Evolutionary conservation across 2,329 filamentous ascomycete species (phyloP).

Genomic region (Pseudocercospora vitis): DNA sequence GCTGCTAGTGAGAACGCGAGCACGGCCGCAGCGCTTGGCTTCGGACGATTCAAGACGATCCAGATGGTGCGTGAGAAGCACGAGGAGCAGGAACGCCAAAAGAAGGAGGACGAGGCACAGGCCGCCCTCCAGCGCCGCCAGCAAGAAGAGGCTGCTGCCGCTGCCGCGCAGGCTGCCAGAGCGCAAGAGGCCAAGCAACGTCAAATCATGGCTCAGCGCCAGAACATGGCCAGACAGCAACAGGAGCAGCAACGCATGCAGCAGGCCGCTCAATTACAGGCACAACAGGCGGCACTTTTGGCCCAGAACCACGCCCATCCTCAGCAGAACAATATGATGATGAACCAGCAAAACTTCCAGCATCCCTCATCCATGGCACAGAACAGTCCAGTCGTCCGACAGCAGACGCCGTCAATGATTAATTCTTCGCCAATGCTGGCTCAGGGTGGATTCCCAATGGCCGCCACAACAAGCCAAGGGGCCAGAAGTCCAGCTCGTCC

Average conservation of each 20-base stretch:
- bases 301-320: conserved; percentile 40
- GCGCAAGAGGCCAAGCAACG: conserved; percentile 49
- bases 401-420: conserved; percentile 49
- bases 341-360: conserved; percentile 44
- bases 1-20: conserved; percentile 71
- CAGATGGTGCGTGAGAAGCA: conserved; percentile 68
- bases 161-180: conserved; percentile 43
- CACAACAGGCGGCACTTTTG: conserved; percentile 23
- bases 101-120: conserved; percentile 59
- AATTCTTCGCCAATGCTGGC: conserved; percentile 46
- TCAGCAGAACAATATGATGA: conserved; percentile 40
- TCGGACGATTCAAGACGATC: conserved; percentile 88
- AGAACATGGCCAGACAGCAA: conserved; percentile 25
- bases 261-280: conserved; percentile 27
- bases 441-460: conserved; percentile 49
- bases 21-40: conserved; percentile 70
- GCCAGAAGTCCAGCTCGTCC: conserved; percentile 65
- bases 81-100: conserved; percentile 58
- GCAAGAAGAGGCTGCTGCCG: conserved; percentile 50
- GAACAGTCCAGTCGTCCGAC: conserved; percentile 61
- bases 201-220: conserved; percentile 47
- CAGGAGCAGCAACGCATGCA: conserved; percentile 36
- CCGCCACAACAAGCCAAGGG: conserved; percentile 66
- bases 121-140: conserved; percentile 41
- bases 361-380: conserved; percentile 52